Conservation (phyloP, 2,329 filamentous ascomycete species). For the Monilinia fructicola region DNA sequence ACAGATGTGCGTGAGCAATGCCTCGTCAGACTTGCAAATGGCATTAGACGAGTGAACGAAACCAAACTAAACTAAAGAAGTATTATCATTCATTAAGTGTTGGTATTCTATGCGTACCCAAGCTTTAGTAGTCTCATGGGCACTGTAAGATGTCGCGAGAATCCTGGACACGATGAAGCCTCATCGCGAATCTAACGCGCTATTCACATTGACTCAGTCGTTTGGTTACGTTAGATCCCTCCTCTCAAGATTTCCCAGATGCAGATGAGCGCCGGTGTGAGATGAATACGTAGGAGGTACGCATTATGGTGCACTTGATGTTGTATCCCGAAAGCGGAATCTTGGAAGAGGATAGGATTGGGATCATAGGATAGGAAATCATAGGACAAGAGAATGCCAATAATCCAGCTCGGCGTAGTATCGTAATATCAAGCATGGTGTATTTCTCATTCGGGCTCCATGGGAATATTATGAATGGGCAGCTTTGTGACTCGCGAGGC, state of each 20-base stretch:
- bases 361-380: not conserved
- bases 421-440: not conserved
- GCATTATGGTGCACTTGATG: conserved; percentile 1
- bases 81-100: too few relatives aligned
- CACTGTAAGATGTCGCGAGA: not conserved
- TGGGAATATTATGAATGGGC: not conserved
- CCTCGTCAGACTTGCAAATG: too few relatives aligned
- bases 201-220: not conserved
- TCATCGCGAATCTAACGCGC: conserved; percentile 19
- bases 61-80: too few relatives aligned
- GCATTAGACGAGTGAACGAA: not conserved
- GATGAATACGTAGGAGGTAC: not conserved
- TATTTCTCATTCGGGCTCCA: not conserved
- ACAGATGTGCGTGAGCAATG: not conserved
- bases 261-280: not conserved
- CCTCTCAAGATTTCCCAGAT: not conserved
- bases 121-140: too few relatives aligned
- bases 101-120: too few relatives aligned
- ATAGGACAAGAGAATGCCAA: conserved; percentile 8
- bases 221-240: not conserved
- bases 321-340: conserved; percentile 1
- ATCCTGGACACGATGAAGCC: not conserved
- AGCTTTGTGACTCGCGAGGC: conserved; percentile 3
- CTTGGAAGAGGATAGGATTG: not conserved
- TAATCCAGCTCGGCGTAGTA: conserved; percentile 11